Base-by-base conservation (phyloP, 116 monocot genomes). In the Thalassia testudinum region DNA sequence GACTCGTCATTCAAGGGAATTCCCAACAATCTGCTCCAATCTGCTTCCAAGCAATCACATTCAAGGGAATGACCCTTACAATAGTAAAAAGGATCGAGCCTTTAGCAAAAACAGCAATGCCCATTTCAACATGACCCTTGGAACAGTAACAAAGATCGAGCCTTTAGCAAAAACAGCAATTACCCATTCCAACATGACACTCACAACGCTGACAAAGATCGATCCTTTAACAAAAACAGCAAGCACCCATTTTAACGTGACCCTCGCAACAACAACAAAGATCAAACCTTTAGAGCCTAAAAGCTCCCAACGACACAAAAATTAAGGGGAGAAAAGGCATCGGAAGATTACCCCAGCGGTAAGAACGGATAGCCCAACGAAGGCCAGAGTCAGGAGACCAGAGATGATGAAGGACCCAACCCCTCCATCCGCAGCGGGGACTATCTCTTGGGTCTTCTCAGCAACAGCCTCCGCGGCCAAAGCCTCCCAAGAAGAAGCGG, bases 341-440 rank as follows among this genome's bases (percentile, higher is more conserved):
- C 3, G 16, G 0, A 1, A 47, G 64, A 21, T 62, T 72, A 81
- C 91, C 85, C 91, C 91, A 28, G 73, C 50, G 28, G 85, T 91
- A 59, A 91, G 81, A 26, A 85, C 25, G 45, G 78, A 70, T 53
- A 91, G 78, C 1, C 81, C 81, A 19, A 81, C 52, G 59, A 91
- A 91, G 30, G 91, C 81, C 16, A 55, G 8, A 29, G 66, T 21
- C 45, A 91, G 81, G 12, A 91, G 78, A 42, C 54, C 70, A 17
- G 81, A 65, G 63, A 91, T 51, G 7, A 85, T 24, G 27, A 61
- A 59, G 50, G 75, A 67, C 24, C 43, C 37, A 49, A 27, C 11
- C 48, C 61, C 72, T 14, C 56, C 71, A 12, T 56, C 66, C 17
- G 69, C 53, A 21, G 62, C 53, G 8, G 63, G 57, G 56, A 66